Evolutionary conservation across 257 asterid species (phyloP).

Genomic region (Lycium barbarum): DNA sequence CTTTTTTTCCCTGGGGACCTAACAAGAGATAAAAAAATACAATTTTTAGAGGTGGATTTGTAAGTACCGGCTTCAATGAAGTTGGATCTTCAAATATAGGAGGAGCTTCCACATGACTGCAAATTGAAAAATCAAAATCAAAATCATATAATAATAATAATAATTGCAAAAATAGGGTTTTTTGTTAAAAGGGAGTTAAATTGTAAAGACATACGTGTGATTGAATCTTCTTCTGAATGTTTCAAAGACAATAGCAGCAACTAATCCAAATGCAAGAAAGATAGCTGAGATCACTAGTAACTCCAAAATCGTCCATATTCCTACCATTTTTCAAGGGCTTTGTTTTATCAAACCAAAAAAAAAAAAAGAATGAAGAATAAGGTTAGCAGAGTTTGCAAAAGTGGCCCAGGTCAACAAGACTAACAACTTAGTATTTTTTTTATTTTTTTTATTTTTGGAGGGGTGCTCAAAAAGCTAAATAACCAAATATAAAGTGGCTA

Average conservation of each 20-base stretch:
- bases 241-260: conserved; percentile 59
- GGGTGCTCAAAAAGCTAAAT: no score
- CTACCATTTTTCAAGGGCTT: conserved; percentile 41
- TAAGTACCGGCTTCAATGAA: conserved; percentile 60
- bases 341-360: background rate
- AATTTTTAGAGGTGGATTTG: background rate
- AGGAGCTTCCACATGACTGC: conserved; percentile 78
- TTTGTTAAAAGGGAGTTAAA: background rate
- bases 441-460: no score
- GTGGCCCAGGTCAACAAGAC: conserved; percentile 9
- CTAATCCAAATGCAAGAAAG: conserved; percentile 54
- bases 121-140: conserved; percentile 28
- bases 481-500: no score
- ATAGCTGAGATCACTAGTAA: conserved; percentile 54
- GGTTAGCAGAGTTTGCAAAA: background rate
- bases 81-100: conserved; percentile 90
- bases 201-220: conserved; percentile 51
- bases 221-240: conserved; percentile 65
- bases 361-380: background rate
- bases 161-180: background rate
- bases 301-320: conserved; percentile 58
- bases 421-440: no score
- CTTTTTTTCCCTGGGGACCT: background rate
- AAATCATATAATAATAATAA: background rate
- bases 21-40: background rate